Evolutionary conservation across 495 filamentous ascomycete genomes (phyloP).

Genomic region (Poronia punctata): DNA sequence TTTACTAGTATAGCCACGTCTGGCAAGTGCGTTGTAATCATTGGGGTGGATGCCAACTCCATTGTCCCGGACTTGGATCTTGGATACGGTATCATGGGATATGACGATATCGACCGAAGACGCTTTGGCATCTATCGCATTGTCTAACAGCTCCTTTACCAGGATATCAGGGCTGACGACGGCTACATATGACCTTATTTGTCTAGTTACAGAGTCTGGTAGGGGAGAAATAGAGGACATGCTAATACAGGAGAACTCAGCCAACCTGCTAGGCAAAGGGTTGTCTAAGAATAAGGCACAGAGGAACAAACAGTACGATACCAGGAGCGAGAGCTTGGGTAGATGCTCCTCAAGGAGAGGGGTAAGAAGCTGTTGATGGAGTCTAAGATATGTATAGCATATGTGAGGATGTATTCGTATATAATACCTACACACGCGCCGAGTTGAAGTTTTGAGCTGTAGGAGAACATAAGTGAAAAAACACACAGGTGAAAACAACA

Average conservation of each 20-base stretch:
- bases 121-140: slow-evolving; percentile 78
- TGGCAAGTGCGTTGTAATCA: slow-evolving; percentile 63
- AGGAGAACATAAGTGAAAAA: too few relatives aligned
- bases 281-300: slow-evolving; percentile 7
- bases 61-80: slow-evolving; percentile 88
- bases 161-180: slow-evolving; percentile 67
- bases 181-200: slow-evolving; percentile 65
- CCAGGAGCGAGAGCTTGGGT: too few relatives aligned
- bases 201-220: slow-evolving; percentile 53
- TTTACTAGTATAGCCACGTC: slow-evolving; percentile 78
- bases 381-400: too few relatives aligned
- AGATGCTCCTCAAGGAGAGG: too few relatives aligned
- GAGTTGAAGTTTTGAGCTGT: too few relatives aligned
- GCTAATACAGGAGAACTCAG: neutral
- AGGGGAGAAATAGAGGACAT: slow-evolving; percentile 43
- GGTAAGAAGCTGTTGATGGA: too few relatives aligned
- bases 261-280: too few relatives aligned
- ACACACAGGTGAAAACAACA: too few relatives aligned
- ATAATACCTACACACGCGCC: too few relatives aligned
- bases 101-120: slow-evolving; percentile 67
- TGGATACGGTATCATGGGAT: slow-evolving; percentile 67
- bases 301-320: too few relatives aligned
- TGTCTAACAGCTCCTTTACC: slow-evolving; percentile 90
- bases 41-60: slow-evolving; percentile 69
- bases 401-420: too few relatives aligned